These are phyloP conservation scores for Lecanosticta acicola DNA, from an alignment of 2,329 filamentous ascomycete species.

Conservation along the genomic window DNA sequence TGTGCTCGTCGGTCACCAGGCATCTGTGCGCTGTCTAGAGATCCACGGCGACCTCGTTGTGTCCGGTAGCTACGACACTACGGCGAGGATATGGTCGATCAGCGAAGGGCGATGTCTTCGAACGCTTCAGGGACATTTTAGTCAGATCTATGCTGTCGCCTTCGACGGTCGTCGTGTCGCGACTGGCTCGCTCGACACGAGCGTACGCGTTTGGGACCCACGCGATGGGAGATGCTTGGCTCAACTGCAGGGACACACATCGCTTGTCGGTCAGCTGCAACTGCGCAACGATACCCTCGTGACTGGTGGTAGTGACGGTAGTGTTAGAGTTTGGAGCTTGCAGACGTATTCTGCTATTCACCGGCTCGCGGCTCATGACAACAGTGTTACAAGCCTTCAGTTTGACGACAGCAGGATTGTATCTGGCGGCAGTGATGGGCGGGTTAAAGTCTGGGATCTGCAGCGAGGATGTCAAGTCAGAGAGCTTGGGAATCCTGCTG, in stretches of 20 bases:
- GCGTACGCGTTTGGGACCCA: constrained; percentile 87
- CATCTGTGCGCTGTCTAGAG: constrained; percentile 88
- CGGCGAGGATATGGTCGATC: constrained; percentile 95
- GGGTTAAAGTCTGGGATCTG: constrained; percentile 97
- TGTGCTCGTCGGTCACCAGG: constrained; percentile 88
- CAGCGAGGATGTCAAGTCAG: constrained; percentile 85
- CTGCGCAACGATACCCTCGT: constrained; percentile 93
- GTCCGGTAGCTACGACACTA: constrained; percentile 97
- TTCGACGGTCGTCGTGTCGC: constrained; percentile 92
- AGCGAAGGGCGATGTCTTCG: constrained; percentile 88
- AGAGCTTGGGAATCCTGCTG: constrained; percentile 83
- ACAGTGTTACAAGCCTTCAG: constrained; percentile 94
- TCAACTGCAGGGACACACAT: constrained; percentile 93
- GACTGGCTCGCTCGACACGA: constrained; percentile 93
- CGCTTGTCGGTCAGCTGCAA: constrained; percentile 90
- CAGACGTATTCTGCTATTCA: constrained; percentile 88
- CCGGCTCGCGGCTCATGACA: constrained; percentile 90
- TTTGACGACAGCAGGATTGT: constrained; percentile 96
- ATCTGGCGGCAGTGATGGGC: constrained; percentile 91
- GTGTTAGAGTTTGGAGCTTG: constrained; percentile 92
- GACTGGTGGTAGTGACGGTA: constrained; percentile 92
- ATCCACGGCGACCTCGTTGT: constrained; percentile 96
- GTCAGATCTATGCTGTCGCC: constrained; percentile 96
- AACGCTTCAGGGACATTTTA: constrained; percentile 90
- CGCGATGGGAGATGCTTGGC: constrained; percentile 63